Evolutionary conservation across 257 asterid species (phyloP), one percentile per base, ranked within the genome.

Genomic region (Paulownia fortunei): DNA sequence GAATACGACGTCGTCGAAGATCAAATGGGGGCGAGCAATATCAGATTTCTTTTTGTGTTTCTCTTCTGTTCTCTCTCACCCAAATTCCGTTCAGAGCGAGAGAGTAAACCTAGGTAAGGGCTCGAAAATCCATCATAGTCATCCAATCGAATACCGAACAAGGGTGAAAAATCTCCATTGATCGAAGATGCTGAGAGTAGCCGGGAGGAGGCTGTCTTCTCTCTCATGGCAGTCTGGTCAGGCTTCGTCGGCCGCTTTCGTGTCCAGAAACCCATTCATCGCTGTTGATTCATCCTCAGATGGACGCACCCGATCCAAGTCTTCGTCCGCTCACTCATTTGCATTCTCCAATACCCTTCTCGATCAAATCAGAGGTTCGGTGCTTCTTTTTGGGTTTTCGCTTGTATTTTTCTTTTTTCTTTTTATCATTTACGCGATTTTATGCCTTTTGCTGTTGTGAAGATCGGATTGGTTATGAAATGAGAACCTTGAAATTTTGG

Each of bases 161-260:
- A 41, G 44, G 52, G 13, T 19, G 18, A 56, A 39, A 3, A 8
- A 8, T 47, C 41, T 54, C 73, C 15, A 37, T 73, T 70, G 51
- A 61, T 66, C 27, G 73, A 83, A 75, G 81, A 91, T 89, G 97
- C 80, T 92, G 69, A 83, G 95, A 72, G 80, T 88, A 49, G 91
- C 91, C 18, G 90, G 97, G 83, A 86, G 90, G 89, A 88, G 92
- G 90, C 61, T 88, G 15, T 88, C 89, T 79, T 82, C 90, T 76
- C 82, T 86, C 60, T 63, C 90, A 44, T 80, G 89, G 86, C 76
- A 88, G 76, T 81, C 91, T 16, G 82, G 80, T 44, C 87, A 80
- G 59, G 61, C 89, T 62, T 84, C 90, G 42, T 73, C 90, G 34
- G 83, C 91, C 39, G 76, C 86, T 8, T 62, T 67, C 71, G 73